phyloP scores from a whole-genome alignment of 176 grass and related monocot species.

The Calamus simplicifolius region DNA sequence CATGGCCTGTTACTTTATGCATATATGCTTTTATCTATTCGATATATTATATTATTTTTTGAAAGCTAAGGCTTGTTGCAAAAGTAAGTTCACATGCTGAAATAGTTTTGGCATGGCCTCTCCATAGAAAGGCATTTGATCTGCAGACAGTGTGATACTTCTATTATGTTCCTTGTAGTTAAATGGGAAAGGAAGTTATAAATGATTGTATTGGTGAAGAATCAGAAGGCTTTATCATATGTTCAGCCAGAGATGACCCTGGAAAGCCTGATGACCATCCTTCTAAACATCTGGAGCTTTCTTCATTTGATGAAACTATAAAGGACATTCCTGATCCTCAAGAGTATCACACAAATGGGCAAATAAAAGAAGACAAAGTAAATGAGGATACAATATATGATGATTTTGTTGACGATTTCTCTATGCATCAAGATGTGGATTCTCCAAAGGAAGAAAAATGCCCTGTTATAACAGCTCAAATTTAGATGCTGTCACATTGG shows the following conservation, averaged over 20 bases:
- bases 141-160: not conserved
- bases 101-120: not conserved
- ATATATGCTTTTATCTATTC: too few species aligned
- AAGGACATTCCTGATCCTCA: conserved; percentile 21
- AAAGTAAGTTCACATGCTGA: not conserved
- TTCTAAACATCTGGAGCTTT: not conserved
- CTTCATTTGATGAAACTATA: conserved; percentile 11
- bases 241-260: conserved; percentile 33
- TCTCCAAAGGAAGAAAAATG: conserved; percentile 39
- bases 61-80: not conserved
- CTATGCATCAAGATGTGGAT: conserved; percentile 31
- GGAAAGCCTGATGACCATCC: not conserved
- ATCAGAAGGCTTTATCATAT: conserved; percentile 44
- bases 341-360: too few species aligned
- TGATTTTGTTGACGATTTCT: not conserved
- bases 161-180: conserved; percentile 18
- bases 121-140: not conserved
- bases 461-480: conserved; percentile 23
- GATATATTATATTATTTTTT: too few species aligned
- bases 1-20: too few species aligned
- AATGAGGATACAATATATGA: too few species aligned
- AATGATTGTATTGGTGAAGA: conserved; percentile 55
- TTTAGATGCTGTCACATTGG: conserved; percentile 18
- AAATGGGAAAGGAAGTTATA: conserved; percentile 40
- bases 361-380: too few species aligned